A percentile compares a stretch with the other conserved stretches of the same genome.
These are phyloP conservation scores for Erigeron canadensis DNA, from an alignment of 129 eudicot species.

Conservation along the genomic window DNA sequence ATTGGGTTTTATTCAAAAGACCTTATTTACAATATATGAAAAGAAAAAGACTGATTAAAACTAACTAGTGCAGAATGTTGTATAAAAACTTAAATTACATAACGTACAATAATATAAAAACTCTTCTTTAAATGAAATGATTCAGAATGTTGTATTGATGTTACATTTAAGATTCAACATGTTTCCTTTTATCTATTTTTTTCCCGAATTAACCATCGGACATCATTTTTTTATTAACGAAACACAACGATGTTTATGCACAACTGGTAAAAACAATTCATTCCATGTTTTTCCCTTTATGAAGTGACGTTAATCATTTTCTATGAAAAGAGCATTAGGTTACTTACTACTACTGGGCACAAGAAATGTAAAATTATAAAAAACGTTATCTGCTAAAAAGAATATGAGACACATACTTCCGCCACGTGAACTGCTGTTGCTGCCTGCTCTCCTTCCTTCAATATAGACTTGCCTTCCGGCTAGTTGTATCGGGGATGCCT, in stretches of 20 bases:
- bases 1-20: neutral
- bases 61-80: neutral
- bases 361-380: neutral
- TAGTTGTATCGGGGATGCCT: constrained; percentile 86
- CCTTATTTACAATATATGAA: neutral
- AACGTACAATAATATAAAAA: neutral
- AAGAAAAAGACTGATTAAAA: neutral
- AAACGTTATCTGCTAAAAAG: neutral
- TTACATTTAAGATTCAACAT: neutral
- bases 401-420: constrained; percentile 58
- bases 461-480: constrained; percentile 77
- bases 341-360: no score
- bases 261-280: no score
- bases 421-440: constrained; percentile 55
- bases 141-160: neutral
- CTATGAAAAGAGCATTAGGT: neutral
- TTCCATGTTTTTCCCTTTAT: no score
- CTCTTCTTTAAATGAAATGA: neutral
- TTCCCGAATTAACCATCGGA: no score
- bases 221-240: neutral
- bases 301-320: neutral
- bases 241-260: neutral
- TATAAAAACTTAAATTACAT: neutral
- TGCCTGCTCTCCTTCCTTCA: constrained; percentile 77
- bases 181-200: neutral